Conservation (phyloP, 192 early-diverging fungal species). For the Jimgerdemannia lactiflua region DNA sequence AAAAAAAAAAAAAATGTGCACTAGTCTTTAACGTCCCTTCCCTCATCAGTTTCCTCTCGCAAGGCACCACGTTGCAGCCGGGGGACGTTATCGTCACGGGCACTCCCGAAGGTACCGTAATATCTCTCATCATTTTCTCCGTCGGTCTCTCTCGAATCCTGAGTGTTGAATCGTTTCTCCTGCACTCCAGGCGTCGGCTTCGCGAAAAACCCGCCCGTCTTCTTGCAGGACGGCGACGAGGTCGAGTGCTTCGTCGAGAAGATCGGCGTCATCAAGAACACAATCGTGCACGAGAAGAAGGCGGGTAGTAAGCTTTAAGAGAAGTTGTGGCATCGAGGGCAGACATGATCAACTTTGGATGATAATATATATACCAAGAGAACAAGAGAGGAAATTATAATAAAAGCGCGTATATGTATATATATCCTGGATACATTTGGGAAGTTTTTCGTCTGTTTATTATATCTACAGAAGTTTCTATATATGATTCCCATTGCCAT, state of each 20-base stretch:
- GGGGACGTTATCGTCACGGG: constrained; percentile 13
- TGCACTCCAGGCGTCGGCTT: constrained; percentile 43
- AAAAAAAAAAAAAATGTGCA: neutral
- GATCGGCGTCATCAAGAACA: constrained; percentile 48
- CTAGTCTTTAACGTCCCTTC: constrained; percentile 40
- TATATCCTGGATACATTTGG: too few species aligned
- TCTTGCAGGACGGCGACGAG: constrained; percentile 48
- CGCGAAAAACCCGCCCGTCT: constrained; percentile 46
- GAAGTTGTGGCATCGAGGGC: neutral
- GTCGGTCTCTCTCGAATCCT: too few species aligned
- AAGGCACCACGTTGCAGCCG: constrained; percentile 56
- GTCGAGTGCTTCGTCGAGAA: constrained; percentile 47
- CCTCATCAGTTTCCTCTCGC: constrained; percentile 56
- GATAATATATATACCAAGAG: neutral
- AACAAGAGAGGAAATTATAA: too few species aligned
- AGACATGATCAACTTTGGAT: neutral
- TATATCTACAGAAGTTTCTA: too few species aligned
- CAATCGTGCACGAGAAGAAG: constrained; percentile 38
- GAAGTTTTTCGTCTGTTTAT: too few species aligned
- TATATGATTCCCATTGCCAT: too few species aligned
- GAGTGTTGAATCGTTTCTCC: constrained; percentile 4
- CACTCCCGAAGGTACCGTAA: constrained; percentile 19
- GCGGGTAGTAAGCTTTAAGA: neutral
- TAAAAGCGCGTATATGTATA: too few species aligned
- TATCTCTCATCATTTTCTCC: constrained; percentile 11